Percentiles rank a stretch among this genome's conserved stretches.
phyloP scores from a whole-genome alignment of 345 rosid genomes.

The Gossypium ekmanianum region DNA sequence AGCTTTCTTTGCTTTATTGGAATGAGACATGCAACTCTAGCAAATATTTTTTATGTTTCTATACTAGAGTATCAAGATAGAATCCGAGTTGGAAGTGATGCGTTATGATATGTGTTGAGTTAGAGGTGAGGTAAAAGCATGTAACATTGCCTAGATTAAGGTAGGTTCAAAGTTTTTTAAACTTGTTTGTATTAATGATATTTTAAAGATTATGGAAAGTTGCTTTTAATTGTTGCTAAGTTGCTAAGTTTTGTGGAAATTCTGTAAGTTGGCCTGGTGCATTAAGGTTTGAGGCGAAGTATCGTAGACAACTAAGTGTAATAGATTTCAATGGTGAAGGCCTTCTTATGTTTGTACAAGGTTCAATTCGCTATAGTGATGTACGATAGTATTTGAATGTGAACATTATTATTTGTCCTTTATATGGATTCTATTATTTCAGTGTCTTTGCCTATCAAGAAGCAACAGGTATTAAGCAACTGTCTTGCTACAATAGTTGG shows the following conservation, averaged over 20 bases:
- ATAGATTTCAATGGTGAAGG: not conserved
- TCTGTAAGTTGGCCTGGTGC: not conserved
- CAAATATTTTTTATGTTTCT: not conserved
- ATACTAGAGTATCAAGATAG: not conserved
- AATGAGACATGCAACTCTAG: not conserved
- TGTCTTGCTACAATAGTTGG: not conserved
- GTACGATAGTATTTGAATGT: not conserved
- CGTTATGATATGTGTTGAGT: no score
- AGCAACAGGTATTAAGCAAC: not conserved
- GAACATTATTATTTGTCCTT: not conserved
- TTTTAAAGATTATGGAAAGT: not conserved
- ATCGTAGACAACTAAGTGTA: not conserved
- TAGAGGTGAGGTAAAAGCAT: not conserved
- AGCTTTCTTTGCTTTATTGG: no score
- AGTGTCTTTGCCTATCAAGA: not conserved
- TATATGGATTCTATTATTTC: not conserved
- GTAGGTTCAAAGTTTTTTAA: not conserved
- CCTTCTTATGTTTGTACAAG: not conserved
- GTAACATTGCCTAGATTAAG: not conserved
- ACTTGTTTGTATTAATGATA: not conserved
- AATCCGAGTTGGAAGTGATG: not conserved
- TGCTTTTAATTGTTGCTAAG: not conserved
- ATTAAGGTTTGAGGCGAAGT: not conserved
- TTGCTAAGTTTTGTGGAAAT: not conserved
- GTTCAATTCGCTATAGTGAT: not conserved